Evolutionary conservation across 1,284 basidiomycete species (phyloP), one percentile per base, ranked within the genome.

Genomic region (Microbotryum violaceum): DNA sequence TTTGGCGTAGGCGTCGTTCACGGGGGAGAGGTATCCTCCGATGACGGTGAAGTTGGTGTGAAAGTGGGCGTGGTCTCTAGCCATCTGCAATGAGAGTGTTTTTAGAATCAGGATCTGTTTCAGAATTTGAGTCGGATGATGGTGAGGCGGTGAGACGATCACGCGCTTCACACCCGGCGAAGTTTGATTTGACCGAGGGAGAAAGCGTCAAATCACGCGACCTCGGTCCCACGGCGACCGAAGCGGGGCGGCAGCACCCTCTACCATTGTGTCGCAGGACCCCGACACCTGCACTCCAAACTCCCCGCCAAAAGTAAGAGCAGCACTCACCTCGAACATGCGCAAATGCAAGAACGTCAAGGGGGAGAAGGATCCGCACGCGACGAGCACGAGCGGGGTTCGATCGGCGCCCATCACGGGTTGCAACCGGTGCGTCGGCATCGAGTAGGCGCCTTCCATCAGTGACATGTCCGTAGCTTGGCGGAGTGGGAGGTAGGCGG

Each of bases 331-430:
- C 56, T 74, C 73, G 57, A 73, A 73, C 70, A 74, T 72, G 54
- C 73, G 68, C 14, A 74, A 65, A 63, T 74, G 73, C n/a, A 74
- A 67, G 54, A 71, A 73, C 16, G 73, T 74, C 44, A 73, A 57
- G 31, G 73, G 73, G 42, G 67, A 70, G 68, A 72, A 73, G 45
- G 66, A 69, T 10, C 67, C 73, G 60, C 73, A 74, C 7, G 72
- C 73, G 59, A 74, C 72, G 27, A 74, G 71, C 20, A 74, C 71
- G 14, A 73, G 58, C 33, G 73, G 73, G 1, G 67, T 72, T 62
- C 73, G 72, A 53, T 54, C 57, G n/a, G 53, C 33, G 54, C 67
- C 60, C 25, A 27, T 53, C 31, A 69, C 46, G n/a, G 55, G 51
- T 4, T 33, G 46, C n/a, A 69, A 57, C 27, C 64, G 52, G 25